These are phyloP conservation scores for Fusarium napiforme DNA, from an alignment of 2,329 filamentous ascomycete species.

Conservation along the genomic window DNA sequence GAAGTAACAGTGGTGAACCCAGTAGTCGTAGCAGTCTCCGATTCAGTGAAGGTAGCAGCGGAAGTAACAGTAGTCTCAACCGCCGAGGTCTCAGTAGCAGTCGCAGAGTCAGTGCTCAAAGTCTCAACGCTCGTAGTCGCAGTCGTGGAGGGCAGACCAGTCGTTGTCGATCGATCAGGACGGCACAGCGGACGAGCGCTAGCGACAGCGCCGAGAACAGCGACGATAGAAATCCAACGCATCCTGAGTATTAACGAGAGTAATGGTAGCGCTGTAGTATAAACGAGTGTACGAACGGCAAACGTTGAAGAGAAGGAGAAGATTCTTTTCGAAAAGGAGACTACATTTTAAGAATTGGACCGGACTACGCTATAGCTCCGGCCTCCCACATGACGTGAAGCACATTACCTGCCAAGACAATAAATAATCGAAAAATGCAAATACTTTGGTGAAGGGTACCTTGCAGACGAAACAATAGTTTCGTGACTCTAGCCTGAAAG, in stretches of 20 bases:
- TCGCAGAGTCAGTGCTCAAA: neutral
- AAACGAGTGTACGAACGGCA: neutral
- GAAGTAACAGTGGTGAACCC: neutral
- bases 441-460: neutral
- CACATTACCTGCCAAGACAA: neutral
- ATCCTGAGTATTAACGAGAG: conserved; percentile 26
- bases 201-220: conserved; percentile 5
- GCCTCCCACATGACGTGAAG: neutral
- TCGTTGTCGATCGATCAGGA: neutral
- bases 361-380: neutral
- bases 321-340: neutral
- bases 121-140: neutral
- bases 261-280: neutral
- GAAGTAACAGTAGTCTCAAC: neutral
- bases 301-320: neutral
- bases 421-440: fast-evolving
- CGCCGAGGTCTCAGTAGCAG: neutral
- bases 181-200: conserved; percentile 13
- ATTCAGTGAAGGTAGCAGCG: neutral
- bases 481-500: neutral
- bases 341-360: neutral
- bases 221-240: conserved; percentile 29
- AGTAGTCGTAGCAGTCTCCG: neutral
- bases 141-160: neutral
- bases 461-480: conserved; percentile 3